These are phyloP conservation scores for Solidago caesia DNA, from an alignment of 129 eudicot genomes.

Conservation along the genomic window DNA sequence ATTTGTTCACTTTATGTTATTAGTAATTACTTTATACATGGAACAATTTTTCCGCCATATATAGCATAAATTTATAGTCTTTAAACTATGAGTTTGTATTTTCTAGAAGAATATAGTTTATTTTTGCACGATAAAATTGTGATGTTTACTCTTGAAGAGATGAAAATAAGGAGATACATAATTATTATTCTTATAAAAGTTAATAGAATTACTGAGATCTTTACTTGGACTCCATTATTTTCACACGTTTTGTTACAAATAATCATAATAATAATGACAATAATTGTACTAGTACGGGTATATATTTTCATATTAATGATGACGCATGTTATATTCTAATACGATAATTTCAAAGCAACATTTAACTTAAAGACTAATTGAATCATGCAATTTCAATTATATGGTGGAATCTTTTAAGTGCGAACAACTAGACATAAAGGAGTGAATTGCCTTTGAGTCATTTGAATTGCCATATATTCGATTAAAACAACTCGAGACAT, in stretches of 20 bases:
- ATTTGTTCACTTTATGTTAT: no score
- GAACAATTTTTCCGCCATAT: no score
- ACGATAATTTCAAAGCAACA: conserved; percentile 12
- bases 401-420: conserved; percentile 14
- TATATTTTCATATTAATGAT: neutral
- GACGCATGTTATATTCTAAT: no score
- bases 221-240: conserved; percentile 8
- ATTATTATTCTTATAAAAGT: no score
- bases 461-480: conserved; percentile 3
- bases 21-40: no score
- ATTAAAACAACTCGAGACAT: neutral
- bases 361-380: conserved; percentile 9
- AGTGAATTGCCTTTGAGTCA: conserved; percentile 3
- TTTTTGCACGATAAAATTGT: no score
- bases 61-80: no score
- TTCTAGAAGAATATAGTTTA: no score
- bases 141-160: no score
- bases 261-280: neutral
- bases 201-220: no score
- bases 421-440: neutral
- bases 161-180: no score
- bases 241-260: conserved; percentile 9
- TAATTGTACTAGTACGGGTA: conserved; percentile 3
- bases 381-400: conserved; percentile 23
- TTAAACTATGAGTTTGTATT: no score